Evolutionary conservation across 257 asterid genomes (phyloP), one percentile per base, ranked within the genome.

Genomic region (Coffea canephora): DNA sequence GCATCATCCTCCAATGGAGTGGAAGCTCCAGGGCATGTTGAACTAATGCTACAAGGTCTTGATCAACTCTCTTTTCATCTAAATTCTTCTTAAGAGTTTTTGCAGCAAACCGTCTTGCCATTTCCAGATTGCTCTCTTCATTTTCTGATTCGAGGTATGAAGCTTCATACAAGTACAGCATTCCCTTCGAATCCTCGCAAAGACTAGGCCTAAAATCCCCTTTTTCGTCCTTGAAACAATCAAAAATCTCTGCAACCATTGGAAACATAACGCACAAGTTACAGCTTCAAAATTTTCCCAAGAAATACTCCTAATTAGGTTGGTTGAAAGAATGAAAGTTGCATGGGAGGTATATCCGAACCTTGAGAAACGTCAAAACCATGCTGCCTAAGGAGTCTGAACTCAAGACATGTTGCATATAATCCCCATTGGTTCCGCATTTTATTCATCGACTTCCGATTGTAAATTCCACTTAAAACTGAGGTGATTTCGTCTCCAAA

Each of bases 81-180:
- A 73, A 39, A 2, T 8, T 50, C 11, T 64, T n/a, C 43, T 31
- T 64, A 6, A 80, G 65, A 54, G 79, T 54, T 19, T 71, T 80
- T 4, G 55, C 25, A 0, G 84, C 18, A 23, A 75, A 81, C 48
- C 48, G 59, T 68, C 52, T 59, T 48, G 77, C 81, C 23, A 49
- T 52, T 13, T 76, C 74, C 43, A 76, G 48, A 1, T 14, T 12
- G 16, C 27, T 49, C 62, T 39, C 43, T 39, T 76, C 81, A 31
- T 59, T 68, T 59, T 48, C 78, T 6, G n/a, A 39, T 23, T 11
- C 4, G 0, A 70, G 71, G 68, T 27, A 71, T 6, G 78, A 81
- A 27, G 84, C 81, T 77, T 81, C 85, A 18, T 82, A 82, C 52
- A 82, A 72, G 69, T 75, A 41, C 31, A 82, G 31, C 71, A 82